Evolutionary conservation across 345 rosid genomes (phyloP).

Genomic region (Acer yangbiense): DNA sequence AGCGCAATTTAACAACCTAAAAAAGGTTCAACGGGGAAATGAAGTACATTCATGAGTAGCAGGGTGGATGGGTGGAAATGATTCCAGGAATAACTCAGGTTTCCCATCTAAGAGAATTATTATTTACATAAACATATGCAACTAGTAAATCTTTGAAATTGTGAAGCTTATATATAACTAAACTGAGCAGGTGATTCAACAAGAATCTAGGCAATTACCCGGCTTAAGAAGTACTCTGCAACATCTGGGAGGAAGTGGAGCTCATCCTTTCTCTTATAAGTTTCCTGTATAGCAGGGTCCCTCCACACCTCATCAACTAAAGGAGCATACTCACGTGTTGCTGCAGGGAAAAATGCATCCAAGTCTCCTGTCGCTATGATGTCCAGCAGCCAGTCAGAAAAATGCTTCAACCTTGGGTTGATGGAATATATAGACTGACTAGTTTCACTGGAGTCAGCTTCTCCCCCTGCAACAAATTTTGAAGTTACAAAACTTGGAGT

Average conservation of each 20-base stretch:
- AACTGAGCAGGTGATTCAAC: background rate
- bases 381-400: slow-evolving; percentile 98
- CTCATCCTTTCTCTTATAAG: slow-evolving; percentile 84
- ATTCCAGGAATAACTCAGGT: background rate
- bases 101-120: background rate
- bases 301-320: slow-evolving; percentile 97
- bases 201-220: slow-evolving; percentile 49
- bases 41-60: background rate
- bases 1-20: background rate
- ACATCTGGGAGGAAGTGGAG: slow-evolving; percentile 98
- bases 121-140: background rate
- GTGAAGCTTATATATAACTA: background rate
- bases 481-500: background rate
- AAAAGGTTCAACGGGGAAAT: background rate
- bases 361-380: slow-evolving; percentile 97
- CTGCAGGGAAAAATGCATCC: slow-evolving; percentile 98
- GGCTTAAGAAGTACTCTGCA: slow-evolving; percentile 85
- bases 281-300: slow-evolving; percentile 94
- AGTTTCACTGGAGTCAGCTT: slow-evolving; percentile 39
- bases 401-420: slow-evolving; percentile 91
- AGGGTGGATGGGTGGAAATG: background rate
- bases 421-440: slow-evolving; percentile 66
- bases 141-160: background rate
- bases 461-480: slow-evolving; percentile 51
- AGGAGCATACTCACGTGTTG: slow-evolving; percentile 98